Evolutionary conservation across 257 asterid species (phyloP).

Genomic region (Gynochthodes officinalis): DNA sequence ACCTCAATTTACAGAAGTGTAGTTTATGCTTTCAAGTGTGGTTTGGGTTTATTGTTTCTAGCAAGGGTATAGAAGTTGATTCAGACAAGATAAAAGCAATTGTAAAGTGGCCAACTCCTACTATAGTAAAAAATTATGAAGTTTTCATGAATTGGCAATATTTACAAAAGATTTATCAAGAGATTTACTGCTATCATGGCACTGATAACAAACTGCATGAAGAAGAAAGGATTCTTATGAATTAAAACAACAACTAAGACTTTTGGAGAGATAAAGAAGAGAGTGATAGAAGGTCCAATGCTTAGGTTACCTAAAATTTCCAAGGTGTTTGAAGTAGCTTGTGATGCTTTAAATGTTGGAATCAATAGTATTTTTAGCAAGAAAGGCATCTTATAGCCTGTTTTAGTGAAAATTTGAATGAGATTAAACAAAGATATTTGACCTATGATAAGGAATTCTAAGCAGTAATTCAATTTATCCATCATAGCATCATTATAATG

Average conservation of each 20-base stretch:
- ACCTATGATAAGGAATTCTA: constrained; percentile 9
- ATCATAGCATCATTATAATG: not conserved
- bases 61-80: not conserved
- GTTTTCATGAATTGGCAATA: not conserved
- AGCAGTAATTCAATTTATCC: not conserved
- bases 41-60: not conserved
- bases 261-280: not conserved
- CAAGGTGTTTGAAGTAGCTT: constrained; percentile 12
- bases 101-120: not conserved
- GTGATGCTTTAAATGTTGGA: constrained; percentile 10
- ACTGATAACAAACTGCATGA: not conserved
- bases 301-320: not conserved
- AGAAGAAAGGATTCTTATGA: not conserved
- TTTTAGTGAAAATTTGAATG: constrained; percentile 9
- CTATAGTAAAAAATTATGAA: not conserved
- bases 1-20: no score
- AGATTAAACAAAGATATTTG: not conserved
- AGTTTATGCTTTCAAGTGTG: not conserved
- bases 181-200: not conserved
- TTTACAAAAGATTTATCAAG: not conserved
- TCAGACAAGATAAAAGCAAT: not conserved
- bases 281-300: not conserved
- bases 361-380: constrained; percentile 6
- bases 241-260: not conserved
- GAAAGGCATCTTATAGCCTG: constrained; percentile 2